These are phyloP conservation scores for Fusarium nygamai DNA, from an alignment of 2,329 filamentous ascomycete genomes.

Conservation along the genomic window DNA sequence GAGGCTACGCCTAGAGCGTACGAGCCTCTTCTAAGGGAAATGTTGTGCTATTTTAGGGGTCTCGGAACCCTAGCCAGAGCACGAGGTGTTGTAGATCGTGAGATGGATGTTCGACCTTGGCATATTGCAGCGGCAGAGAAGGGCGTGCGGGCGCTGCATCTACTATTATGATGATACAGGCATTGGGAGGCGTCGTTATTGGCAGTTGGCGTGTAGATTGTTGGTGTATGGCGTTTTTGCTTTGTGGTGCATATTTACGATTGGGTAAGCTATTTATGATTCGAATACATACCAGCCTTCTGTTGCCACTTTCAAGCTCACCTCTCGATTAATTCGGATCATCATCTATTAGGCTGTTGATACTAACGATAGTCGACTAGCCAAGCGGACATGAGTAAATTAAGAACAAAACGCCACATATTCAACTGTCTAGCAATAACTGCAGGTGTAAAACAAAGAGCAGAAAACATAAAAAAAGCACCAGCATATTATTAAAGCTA, in stretches of 20 bases:
- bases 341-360: neutral
- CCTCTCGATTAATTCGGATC: neutral
- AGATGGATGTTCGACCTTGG: constrained; percentile 76
- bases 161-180: constrained; percentile 63
- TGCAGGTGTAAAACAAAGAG: neutral
- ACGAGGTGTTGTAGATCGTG: constrained; percentile 68
- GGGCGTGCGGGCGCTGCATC: constrained; percentile 71
- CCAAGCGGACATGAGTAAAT: neutral
- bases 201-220: constrained; percentile 2
- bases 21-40: constrained; percentile 75
- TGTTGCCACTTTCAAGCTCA: neutral
- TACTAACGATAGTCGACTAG: neutral
- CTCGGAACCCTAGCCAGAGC: constrained; percentile 75
- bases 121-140: constrained; percentile 79
- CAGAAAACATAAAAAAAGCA: neutral
- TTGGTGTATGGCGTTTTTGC: constrained; percentile 31
- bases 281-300: constrained; percentile 1
- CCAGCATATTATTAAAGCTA: neutral
- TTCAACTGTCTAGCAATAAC: neutral
- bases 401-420: neutral
- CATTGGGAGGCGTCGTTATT: constrained; percentile 30
- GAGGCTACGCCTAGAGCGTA: constrained; percentile 63
- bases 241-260: constrained; percentile 21
- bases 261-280: constrained; percentile 11
- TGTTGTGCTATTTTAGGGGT: constrained; percentile 74